These are phyloP conservation scores for Penicillium nucicola DNA, from an alignment of 495 filamentous ascomycete species.

Conservation along the genomic window DNA sequence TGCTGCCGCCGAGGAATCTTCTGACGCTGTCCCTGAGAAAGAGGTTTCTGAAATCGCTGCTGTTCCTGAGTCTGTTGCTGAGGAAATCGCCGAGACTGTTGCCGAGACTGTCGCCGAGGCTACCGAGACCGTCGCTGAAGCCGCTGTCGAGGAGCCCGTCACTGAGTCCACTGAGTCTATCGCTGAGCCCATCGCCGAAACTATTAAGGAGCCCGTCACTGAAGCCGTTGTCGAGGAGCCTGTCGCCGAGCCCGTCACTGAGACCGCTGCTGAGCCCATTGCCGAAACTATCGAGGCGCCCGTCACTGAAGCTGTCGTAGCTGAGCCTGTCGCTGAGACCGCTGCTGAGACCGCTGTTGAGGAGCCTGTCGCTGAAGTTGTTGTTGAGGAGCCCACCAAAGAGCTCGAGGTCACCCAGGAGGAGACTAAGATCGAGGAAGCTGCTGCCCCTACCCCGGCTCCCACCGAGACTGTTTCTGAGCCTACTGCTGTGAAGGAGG, in stretches of 20 bases:
- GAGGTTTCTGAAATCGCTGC: neutral
- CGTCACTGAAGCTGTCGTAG: neutral
- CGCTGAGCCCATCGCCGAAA: neutral
- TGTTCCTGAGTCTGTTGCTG: neutral
- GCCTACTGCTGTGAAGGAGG: conserved; percentile 8
- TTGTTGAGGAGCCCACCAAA: conserved; percentile 2
- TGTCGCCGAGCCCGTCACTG: neutral
- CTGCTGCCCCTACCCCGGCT: neutral
- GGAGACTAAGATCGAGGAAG: conserved; percentile 5
- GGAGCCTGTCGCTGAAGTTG: conserved; percentile 4
- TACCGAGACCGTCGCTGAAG: neutral
- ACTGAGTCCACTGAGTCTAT: neutral
- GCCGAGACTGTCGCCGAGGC: neutral
- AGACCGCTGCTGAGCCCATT: neutral
- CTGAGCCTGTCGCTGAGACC: neutral
- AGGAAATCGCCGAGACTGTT: neutral
- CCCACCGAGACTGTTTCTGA: neutral
- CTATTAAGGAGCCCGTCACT: neutral
- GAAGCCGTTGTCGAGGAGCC: conserved; percentile 4
- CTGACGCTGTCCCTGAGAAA: neutral
- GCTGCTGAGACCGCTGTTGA: neutral
- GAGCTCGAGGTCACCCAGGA: too few species aligned
- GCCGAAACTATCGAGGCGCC: neutral
- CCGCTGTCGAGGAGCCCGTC: too few species aligned
- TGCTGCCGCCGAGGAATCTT: neutral